phyloP scores from a whole-genome alignment of 164 flowering plant species.

The Macadamia tetraphylla region DNA sequence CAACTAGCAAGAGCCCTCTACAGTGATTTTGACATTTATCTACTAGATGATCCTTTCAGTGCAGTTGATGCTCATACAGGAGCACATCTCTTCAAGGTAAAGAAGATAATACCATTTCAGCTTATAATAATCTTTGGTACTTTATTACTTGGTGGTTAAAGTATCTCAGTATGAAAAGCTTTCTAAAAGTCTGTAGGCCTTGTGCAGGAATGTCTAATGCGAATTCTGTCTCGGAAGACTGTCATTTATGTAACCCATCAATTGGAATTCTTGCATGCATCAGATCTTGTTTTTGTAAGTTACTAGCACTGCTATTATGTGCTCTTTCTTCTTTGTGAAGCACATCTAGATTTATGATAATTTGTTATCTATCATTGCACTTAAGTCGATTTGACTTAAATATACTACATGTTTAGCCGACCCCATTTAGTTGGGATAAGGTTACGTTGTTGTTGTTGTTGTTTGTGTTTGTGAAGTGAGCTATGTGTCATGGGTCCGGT shows the following conservation, averaged over 20 bases:
- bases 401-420: too few species aligned
- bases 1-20: conserved; percentile 79
- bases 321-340: neutral
- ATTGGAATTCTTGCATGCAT: conserved; percentile 64
- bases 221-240: conserved; percentile 51
- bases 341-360: neutral
- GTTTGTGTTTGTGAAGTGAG: too few species aligned
- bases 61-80: conserved; percentile 92
- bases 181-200: neutral
- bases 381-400: too few species aligned
- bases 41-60: conserved; percentile 88
- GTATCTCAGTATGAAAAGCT: neutral
- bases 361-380: too few species aligned
- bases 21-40: conserved; percentile 59
- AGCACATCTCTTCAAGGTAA: conserved; percentile 70
- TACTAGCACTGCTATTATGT: neutral
- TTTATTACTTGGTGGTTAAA: neutral
- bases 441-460: too few species aligned
- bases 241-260: conserved; percentile 83
- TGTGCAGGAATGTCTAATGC: conserved; percentile 64
- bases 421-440: too few species aligned
- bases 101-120: neutral
- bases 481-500: too few species aligned
- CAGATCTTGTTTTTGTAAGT: conserved; percentile 75
- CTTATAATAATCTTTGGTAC: neutral